These are phyloP conservation scores for Coprinopsis marcescibilis DNA, from an alignment of 768 basidiomycete species.

Conservation along the genomic window DNA sequence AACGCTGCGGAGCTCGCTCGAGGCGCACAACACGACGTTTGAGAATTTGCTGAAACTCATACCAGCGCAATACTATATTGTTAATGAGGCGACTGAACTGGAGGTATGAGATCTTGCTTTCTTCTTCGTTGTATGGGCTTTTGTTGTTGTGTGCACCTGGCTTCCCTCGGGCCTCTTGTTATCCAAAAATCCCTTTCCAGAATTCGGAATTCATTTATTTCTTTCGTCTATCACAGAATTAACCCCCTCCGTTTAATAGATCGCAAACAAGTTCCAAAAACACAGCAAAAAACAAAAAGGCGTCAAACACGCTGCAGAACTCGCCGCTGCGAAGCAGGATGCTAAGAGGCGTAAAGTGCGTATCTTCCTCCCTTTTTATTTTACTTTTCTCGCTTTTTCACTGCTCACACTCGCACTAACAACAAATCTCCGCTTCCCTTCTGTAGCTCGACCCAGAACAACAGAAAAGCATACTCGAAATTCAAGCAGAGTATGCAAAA, in stretches of 20 bases:
- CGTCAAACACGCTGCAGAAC: constrained; percentile 82
- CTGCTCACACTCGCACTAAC: no score
- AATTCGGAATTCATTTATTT: no score
- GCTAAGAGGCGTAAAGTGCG: constrained; percentile 81
- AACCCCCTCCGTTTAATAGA: constrained; percentile 22
- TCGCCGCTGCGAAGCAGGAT: constrained; percentile 66
- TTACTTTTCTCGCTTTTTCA: no score
- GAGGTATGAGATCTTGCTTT: constrained; percentile 45
- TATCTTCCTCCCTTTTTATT: constrained; percentile 4
- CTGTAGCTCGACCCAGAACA: constrained; percentile 90
- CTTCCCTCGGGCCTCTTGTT: no score
- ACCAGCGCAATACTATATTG: constrained; percentile 85
- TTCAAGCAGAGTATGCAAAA: constrained; percentile 49
- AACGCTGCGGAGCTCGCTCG: constrained; percentile 56
- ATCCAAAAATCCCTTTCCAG: no score
- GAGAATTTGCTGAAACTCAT: constrained; percentile 80
- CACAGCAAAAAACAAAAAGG: constrained; percentile 83
- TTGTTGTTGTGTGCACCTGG: background rate
- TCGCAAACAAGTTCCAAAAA: constrained; percentile 71
- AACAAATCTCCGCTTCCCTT: background rate
- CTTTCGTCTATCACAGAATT: background rate
- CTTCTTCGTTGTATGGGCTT: background rate
- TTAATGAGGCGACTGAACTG: constrained; percentile 54
- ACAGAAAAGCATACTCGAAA: constrained; percentile 67
- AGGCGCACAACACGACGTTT: constrained; percentile 82